Evolutionary conservation across 2,329 filamentous ascomycete genomes (phyloP), one percentile per base, ranked within the genome.

Genomic region (Calycina marina): DNA sequence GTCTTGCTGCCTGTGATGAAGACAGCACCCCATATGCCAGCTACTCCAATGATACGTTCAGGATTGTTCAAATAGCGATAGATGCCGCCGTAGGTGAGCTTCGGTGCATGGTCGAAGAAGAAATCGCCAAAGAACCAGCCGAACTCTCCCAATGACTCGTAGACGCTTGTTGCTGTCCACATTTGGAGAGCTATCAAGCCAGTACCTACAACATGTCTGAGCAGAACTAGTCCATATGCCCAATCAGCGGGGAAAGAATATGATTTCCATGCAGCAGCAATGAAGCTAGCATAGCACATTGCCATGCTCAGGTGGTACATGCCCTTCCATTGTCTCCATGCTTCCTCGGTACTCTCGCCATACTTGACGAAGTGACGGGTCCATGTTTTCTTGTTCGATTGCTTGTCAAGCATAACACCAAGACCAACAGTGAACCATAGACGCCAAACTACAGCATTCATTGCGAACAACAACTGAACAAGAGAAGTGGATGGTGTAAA

Each of bases 41-140:
- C 88, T 4, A 92, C 76, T 16, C 90, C 90, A 42, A 98, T 77
- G 24, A 96, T 77, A 35, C 88, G 78, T 56, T 98, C 90, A 0
- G 90, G 90, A 50, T 96, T 98, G 61, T 98, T 98, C 44, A 98
- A 65, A 59, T 93, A 98, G 29, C 90, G 84, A 56, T 98, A 98
- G 48, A 98, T 98, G 40, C 88, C 92, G 45, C 80, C 85, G 58
- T 98, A 98, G 1, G 83, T 96, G 40, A 96, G 66, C 57, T 90
- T 93, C 9, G 78, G 77, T 8, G 77, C 72, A 28, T 83, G 78
- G 40, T 94, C 84, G 52, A 90, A 94, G 65, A 98, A 96, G 63
- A 96, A 98, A 54, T 98, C 90, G 12, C 90, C 90, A 51, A 86
- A 96, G 63, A 96, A 96, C 88, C 88, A 98, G 47, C 90, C 90